Base-by-base conservation (phyloP, 768 basidiomycete species). In the Crepidotus variabilis region DNA sequence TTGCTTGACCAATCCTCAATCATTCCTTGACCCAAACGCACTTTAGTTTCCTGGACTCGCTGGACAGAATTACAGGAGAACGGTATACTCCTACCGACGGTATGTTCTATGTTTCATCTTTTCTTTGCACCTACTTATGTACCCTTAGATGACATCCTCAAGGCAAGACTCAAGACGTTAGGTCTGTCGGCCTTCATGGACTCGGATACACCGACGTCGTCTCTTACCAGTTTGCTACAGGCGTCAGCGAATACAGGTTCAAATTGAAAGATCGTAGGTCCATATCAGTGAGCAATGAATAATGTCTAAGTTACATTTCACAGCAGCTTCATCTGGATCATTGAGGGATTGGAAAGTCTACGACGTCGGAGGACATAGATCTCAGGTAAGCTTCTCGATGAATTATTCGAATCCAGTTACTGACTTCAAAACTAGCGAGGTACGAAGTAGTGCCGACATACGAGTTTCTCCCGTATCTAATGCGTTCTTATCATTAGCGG, bases 281-380 rank as follows among this genome's bases (percentile, higher is more conserved):
- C 35, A 33, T 1, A 23, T 52, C 32, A 36, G 28, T 18, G 20
- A 50, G 9, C 21, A 6, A 10, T 33, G 8, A 24, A 9, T 36
- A 51, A 5, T 6, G 11, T 2, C 9, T 35, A 33, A 43, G 18
- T 23, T n/a, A 14, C 13, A 21, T 6, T 32, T 9, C 3, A 34
- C 21, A 16, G 35, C 5, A 52, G 28, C 28, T 28, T 28, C 28
- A 8, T 4, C 28, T 28, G 8, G 4, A 8, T 28, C 35, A 2
- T 1, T 10, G 14, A 3, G 39, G 13, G 79, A 81, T 59, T 82
- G 80, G 76, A 71, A 75, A 57, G 71, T 90, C 28, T 90, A 83
- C 63, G 88, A 90, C 61, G 88, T 90, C 23, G 88, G 88, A 22
- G 88, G 88, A 2, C 83, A 85, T 50, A 77, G 87, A 55, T 87